These are phyloP conservation scores for Paramecium primaurelia DNA, from an alignment of 73 alveolate genomes.

Conservation along the genomic window DNA sequence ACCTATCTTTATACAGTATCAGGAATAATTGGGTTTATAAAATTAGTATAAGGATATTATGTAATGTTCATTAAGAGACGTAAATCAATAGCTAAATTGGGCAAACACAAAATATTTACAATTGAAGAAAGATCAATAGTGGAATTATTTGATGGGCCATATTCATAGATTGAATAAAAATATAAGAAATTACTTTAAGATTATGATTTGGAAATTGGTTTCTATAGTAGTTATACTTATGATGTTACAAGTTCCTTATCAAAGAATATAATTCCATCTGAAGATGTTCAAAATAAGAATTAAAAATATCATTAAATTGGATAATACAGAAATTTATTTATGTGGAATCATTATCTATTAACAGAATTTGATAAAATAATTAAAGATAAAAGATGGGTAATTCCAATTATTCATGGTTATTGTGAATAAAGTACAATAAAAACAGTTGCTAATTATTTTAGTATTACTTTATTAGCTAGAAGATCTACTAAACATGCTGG, in stretches of 20 bases:
- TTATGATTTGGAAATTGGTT: conserved; percentile 73
- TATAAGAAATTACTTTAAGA: conserved; percentile 66
- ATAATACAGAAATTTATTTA: conserved; percentile 70
- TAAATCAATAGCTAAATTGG: conserved; percentile 54
- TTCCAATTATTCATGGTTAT: conserved; percentile 92
- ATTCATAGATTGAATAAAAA: conserved; percentile 62
- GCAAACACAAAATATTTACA: conserved; percentile 55
- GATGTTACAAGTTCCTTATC: conserved; percentile 77
- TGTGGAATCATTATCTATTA: conserved; percentile 89
- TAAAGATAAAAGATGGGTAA: conserved; percentile 83
- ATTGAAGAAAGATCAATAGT: conserved; percentile 50
- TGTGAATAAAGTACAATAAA: conserved; percentile 66
- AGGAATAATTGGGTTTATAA: conserved; percentile 61
- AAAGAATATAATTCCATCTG: conserved; percentile 62
- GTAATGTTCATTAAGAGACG: conserved; percentile 37
- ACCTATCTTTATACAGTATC: conserved; percentile 6
- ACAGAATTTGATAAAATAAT: conserved; percentile 67
- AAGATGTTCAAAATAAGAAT: not conserved
- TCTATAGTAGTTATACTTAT: conserved; percentile 82
- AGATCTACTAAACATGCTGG: conserved; percentile 92
- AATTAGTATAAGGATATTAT: conserved; percentile 64
- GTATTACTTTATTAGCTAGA: conserved; percentile 75
- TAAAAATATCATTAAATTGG: not conserved
- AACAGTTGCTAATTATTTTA: conserved; percentile 56
- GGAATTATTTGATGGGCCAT: conserved; percentile 50